Base-by-base conservation (phyloP, 768 basidiomycete species). In the Lactarius hatsudake region DNA sequence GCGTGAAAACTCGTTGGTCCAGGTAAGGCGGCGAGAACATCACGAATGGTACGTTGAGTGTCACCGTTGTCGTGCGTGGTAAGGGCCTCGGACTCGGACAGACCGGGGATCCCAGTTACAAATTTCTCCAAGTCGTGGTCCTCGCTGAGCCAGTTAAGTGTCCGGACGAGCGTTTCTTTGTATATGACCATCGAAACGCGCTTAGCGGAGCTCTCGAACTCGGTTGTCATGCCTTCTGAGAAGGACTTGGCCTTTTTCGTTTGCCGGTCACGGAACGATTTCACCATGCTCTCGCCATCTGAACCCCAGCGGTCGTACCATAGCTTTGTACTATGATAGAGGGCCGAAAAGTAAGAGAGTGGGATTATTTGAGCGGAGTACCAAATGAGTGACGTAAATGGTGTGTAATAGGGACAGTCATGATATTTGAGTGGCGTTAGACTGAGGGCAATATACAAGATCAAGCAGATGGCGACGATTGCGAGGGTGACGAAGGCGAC, bases 361-460 rank as follows among this genome's bases (percentile, higher is more conserved):
- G 20, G 20, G n/a, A 48, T n/a, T 4, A 48, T 12, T 48, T 23
- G 45, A 23, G 45, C 20, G 45, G n/a, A 17, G 30, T n/a, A 40
- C 53, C 28, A 56, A 40, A 56, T 42, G n/a, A 63, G 20, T 38
- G 54, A 43, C 18, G 26, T 56, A 26, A 28, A 30, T 13, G 40
- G 18, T 2, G 63, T 63, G 8, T 32, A 26, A 42, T 63, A 63
- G 20, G 63, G 55, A 26, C 30, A 38, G 4, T 63, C 42, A n/a
- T 28, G 56, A 45, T 17, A 34, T 40, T 13, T 20, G 10, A 58
- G 18, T 9, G 55, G 63, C 40, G 43, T 56, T 36, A 63, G 18
- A 13, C 38, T 38, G 26, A 54, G 28, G 5, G 26, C 8, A 17
- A 45, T 3, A 34, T 57, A 63, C 15, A 30, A 5, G 9, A 56